These are phyloP conservation scores for Kuraishia borneana DNA, from an alignment of 805 yeast species.

Conservation along the genomic window DNA sequence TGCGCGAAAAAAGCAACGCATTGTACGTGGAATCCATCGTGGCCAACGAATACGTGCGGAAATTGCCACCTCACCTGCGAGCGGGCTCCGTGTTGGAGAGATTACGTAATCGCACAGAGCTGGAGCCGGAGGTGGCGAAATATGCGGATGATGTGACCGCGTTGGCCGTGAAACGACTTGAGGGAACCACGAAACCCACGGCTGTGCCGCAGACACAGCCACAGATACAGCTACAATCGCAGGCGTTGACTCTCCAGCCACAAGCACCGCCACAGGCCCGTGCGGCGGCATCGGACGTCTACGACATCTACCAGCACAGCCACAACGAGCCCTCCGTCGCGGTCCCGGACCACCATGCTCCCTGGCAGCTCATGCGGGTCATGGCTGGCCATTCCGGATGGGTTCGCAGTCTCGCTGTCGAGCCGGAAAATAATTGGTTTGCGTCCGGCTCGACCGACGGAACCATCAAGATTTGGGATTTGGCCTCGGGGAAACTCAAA, in stretches of 20 bases:
- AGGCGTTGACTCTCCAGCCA: no score
- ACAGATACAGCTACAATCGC: no score
- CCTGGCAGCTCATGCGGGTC: constrained; percentile 66
- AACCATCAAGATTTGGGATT: constrained; percentile 86
- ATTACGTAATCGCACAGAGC: not conserved
- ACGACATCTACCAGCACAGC: no score
- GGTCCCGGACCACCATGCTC: constrained; percentile 34
- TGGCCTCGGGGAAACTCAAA: constrained; percentile 57
- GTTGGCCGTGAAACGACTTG: no score
- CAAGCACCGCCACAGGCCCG: no score
- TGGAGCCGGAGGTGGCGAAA: not conserved
- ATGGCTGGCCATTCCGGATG: constrained; percentile 90
- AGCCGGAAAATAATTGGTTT: constrained; percentile 85
- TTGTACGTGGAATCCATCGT: constrained; percentile 2
- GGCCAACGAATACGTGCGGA: constrained; percentile 1
- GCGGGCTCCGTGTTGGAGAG: not conserved
- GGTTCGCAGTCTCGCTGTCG: constrained; percentile 74
- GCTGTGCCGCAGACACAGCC: no score
- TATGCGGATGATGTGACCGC: not conserved
- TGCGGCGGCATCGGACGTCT: no score
- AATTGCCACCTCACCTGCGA: constrained; percentile 3
- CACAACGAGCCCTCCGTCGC: not conserved
- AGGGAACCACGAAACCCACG: no score
- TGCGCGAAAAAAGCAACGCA: constrained; percentile 1
- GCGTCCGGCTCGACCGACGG: constrained; percentile 87